Conservation (phyloP, 495 filamentous ascomycete species). For the Lasiosphaeria ovina region DNA sequence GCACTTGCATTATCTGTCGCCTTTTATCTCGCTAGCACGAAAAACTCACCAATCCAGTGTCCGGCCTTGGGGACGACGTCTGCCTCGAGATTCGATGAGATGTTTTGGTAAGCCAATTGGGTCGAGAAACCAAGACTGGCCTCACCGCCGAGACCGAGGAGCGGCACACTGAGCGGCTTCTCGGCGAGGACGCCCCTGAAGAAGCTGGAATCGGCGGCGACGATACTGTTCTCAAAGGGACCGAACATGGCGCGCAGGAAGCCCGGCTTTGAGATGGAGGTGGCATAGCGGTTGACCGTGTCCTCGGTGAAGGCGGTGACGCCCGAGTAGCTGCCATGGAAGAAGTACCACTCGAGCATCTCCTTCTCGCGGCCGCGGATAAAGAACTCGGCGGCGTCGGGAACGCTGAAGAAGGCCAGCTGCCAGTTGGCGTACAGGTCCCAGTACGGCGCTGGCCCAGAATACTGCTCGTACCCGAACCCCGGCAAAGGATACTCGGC, state of each 20-base stretch:
- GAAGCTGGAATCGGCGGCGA: slow-evolving; percentile 20
- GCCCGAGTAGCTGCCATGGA: slow-evolving; percentile 36
- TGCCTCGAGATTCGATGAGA: slow-evolving; percentile 21
- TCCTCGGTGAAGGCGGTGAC: slow-evolving; percentile 19
- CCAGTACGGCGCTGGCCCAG: slow-evolving; percentile 26
- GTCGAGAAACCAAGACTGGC: slow-evolving; percentile 15
- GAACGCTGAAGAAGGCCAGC: slow-evolving; percentile 43
- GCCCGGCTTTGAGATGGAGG: slow-evolving; percentile 25
- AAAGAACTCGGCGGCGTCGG: slow-evolving; percentile 43
- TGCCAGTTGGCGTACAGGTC: slow-evolving; percentile 43
- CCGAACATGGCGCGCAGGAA: slow-evolving; percentile 30
- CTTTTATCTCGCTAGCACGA: neutral
- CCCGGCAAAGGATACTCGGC: slow-evolving; percentile 41
- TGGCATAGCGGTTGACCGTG: slow-evolving; percentile 23
- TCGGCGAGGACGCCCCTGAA: slow-evolving; percentile 20
- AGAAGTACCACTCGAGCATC: slow-evolving; percentile 47
- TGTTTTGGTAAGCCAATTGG: neutral
- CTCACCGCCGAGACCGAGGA: slow-evolving; percentile 25
- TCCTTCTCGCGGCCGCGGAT: slow-evolving; percentile 37
- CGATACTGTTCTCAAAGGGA: slow-evolving; percentile 14
- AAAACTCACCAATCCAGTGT: slow-evolving; percentile 29
- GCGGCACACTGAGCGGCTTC: slow-evolving; percentile 12
- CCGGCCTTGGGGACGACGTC: slow-evolving; percentile 29
- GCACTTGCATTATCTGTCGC: neutral
- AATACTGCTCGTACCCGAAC: slow-evolving; percentile 33